Conservation (phyloP, 208 protist species). For the Trypanosoma congolense region DNA sequence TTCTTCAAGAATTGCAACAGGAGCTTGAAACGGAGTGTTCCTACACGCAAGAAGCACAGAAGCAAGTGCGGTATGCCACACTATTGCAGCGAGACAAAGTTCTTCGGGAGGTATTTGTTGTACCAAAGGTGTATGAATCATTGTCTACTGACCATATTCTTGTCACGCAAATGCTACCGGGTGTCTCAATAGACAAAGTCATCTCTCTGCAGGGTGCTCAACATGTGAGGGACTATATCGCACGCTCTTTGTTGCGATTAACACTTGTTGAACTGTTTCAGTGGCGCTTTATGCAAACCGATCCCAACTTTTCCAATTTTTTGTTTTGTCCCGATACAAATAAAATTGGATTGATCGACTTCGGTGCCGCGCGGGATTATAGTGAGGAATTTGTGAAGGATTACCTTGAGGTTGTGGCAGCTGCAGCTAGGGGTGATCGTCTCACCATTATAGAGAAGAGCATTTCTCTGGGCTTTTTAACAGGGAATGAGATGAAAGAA, state of each 20-base stretch:
- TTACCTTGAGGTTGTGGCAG: conserved; percentile 92
- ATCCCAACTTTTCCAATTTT: conserved; percentile 97
- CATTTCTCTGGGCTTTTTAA: conserved; percentile 93
- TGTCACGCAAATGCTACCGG: conserved; percentile 59
- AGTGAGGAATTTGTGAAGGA: conserved; percentile 71
- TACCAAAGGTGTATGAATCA: conserved; percentile 53
- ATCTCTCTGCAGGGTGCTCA: conserved; percentile 41
- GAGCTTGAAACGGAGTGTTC: conserved; percentile 67
- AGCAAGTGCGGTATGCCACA: conserved; percentile 52
- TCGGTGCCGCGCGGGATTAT: conserved; percentile 92
- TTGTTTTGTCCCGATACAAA: conserved; percentile 81
- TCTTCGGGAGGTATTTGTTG: conserved; percentile 57
- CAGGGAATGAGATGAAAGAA: conserved; percentile 84
- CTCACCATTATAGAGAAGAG: conserved; percentile 86
- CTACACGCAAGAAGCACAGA: conserved; percentile 63
- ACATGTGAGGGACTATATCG: conserved; percentile 71
- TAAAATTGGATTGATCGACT: conserved; percentile 86
- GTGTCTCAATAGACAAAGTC: conserved; percentile 60
- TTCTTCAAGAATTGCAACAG: conserved; percentile 64
- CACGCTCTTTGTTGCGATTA: conserved; percentile 71
- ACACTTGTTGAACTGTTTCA: conserved; percentile 92
- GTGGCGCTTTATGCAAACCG: conserved; percentile 96
- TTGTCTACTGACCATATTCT: conserved; percentile 62
- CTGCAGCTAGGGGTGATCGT: conserved; percentile 63
- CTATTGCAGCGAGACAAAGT: conserved; percentile 31